phyloP scores from a whole-genome alignment of 768 basidiomycete species.

The Cystobasidium onofrii region DNA sequence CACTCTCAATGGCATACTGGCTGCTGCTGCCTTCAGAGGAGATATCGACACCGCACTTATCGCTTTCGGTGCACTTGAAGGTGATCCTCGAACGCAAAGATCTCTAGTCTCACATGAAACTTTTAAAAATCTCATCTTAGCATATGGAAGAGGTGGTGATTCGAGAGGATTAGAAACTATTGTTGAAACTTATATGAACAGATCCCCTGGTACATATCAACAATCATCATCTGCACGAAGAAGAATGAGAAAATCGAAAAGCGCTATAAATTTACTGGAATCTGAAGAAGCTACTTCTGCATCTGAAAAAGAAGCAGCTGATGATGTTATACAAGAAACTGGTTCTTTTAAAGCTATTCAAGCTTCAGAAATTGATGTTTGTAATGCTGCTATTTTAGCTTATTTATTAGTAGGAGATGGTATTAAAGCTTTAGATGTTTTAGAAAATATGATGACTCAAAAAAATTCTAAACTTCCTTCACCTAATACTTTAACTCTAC shows the following conservation, averaged over 20 bases:
- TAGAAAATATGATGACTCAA: conserved; percentile 22
- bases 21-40: background rate
- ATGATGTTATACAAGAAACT: background rate
- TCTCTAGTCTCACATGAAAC: background rate
- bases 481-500: background rate
- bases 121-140: conserved; percentile 2
- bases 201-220: background rate
- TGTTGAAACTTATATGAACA: conserved; percentile 10
- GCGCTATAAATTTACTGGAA: background rate
- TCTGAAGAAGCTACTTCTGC: background rate
- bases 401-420: background rate
- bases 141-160: conserved; percentile 16
- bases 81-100: background rate
- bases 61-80: conserved; percentile 19
- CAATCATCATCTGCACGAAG: background rate
- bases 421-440: background rate
- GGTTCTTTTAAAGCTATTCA: background rate
- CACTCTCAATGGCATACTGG: background rate
- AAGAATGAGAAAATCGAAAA: background rate
- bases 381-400: conserved; percentile 1
- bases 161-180: background rate
- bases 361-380: conserved; percentile 2
- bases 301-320: background rate
- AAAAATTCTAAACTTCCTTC: background rate
- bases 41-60: conserved; percentile 26